phyloP scores from a whole-genome alignment of 2,329 filamentous ascomycete genomes.

The Gyromitra esculenta region DNA sequence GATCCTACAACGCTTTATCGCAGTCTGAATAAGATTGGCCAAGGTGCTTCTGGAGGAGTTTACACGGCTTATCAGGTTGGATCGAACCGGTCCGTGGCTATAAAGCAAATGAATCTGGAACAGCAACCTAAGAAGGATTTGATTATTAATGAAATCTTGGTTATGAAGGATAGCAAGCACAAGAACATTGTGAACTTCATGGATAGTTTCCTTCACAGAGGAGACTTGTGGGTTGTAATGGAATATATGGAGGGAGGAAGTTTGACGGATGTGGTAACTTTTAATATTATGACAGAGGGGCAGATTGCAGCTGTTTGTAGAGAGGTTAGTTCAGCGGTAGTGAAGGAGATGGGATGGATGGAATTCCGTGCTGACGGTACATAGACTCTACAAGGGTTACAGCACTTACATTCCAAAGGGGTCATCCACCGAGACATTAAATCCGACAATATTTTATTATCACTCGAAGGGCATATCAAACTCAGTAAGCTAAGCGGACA shows the following conservation, averaged over 20 bases:
- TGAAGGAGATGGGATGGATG: conserved; percentile 48
- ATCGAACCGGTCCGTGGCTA: conserved; percentile 88
- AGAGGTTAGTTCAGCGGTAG: conserved; percentile 67
- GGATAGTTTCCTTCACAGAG: conserved; percentile 89
- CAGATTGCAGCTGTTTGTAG: conserved; percentile 96
- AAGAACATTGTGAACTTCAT: conserved; percentile 99
- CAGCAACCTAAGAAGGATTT: conserved; percentile 98
- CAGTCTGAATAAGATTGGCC: conserved; percentile 91
- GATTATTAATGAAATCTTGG: conserved; percentile 98
- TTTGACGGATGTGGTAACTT: conserved; percentile 96
- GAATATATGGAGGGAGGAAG: conserved; percentile 99
- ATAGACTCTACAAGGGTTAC: conserved; percentile 83
- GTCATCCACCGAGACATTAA: conserved; percentile 99
- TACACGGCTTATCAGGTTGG: conserved; percentile 88
- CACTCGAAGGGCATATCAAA: conserved; percentile 95
- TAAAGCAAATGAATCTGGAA: conserved; percentile 99
- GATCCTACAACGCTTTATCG: conserved; percentile 90
- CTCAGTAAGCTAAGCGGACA: conserved; percentile 73
- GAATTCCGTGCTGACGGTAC: conserved; percentile 25
- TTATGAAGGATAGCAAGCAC: conserved; percentile 99
- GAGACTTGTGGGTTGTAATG: conserved; percentile 99
- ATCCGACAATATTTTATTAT: conserved; percentile 95
- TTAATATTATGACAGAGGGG: conserved; percentile 98
- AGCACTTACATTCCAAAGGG: conserved; percentile 95
- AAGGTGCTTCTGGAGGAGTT: conserved; percentile 95